Evolutionary conservation across 2,329 filamentous ascomycete species (phyloP), one percentile per base, ranked within the genome.

Genomic region (Epichloe festucae): DNA sequence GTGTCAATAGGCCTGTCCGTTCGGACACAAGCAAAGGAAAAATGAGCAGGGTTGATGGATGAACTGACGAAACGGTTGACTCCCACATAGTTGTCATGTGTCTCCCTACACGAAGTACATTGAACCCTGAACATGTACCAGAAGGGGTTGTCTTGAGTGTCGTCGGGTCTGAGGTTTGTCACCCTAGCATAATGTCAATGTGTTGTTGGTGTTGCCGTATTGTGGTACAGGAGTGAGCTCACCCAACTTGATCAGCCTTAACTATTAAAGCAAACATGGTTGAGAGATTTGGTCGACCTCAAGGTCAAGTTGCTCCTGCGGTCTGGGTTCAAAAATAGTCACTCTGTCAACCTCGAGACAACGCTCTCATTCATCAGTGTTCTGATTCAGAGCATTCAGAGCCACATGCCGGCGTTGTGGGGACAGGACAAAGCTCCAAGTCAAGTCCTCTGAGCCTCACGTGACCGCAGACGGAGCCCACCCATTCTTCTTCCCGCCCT

Each of bases 61-160:
- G 40, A 21, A 71, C 85, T 56, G 74, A 95, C 90, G 74, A 94
- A 95, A 56, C 91, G 85, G 70, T 79, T 95, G 57, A 97, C 80
- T 52, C 83, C 85, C 49, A 98, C 81, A 71, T 80, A 83, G 61
- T 96, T 98, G 11, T 85, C 78, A 66, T 98, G 90, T 2, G 78
- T 83, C 68, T 98, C 93, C 54, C 89, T 83, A 69, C 93, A 98
- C 51, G 90, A 95, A n/a, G 89, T 96, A 71, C 93, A 98, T 74
- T 96, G 88, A 38, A 98, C 91, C 65, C 87, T 93, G 79, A 98
- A 97, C 48, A 88, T 96, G 73, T 95, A 98, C 78, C 85, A 95
- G 73, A 96, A 98, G 4, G 89, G 88, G 53, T 78, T 79, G 17
- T 87, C 87, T 60, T 83, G 73, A 6, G 83, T 89, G 67, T 98